phyloP scores from a whole-genome alignment of 768 basidiomycete genomes.

The Xerocomellus dryophilus region DNA sequence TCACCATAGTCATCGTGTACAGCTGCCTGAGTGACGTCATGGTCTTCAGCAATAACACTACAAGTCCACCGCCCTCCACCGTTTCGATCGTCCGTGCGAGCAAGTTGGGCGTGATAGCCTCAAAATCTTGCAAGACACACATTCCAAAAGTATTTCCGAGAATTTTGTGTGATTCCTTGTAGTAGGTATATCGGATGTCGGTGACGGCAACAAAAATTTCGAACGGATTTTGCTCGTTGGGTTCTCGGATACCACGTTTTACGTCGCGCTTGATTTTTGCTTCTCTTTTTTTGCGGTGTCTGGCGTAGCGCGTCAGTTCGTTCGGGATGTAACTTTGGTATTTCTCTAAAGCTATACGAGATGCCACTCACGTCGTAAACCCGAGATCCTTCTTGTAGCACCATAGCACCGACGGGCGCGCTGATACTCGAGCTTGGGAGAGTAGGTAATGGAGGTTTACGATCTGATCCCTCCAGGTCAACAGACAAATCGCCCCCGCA shows the following conservation, averaged over 20 bases:
- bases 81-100: conserved; percentile 97
- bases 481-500: neutral
- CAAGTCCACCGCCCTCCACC: conserved; percentile 90
- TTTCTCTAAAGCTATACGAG: neutral
- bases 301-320: conserved; percentile 24
- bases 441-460: conserved; percentile 96
- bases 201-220: conserved; percentile 99
- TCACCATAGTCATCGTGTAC: conserved; percentile 84
- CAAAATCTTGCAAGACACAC: conserved; percentile 96
- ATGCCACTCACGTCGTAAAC: conserved; percentile 73
- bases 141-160: conserved; percentile 98
- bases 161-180: conserved; percentile 96
- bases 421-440: conserved; percentile 86
- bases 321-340: neutral
- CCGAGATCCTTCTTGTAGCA: conserved; percentile 99
- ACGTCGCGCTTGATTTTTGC: conserved; percentile 96
- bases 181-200: conserved; percentile 98
- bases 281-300: conserved; percentile 95
- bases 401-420: conserved; percentile 91
- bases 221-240: conserved; percentile 94
- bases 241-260: conserved; percentile 89
- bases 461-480: conserved; percentile 44
- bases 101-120: conserved; percentile 95
- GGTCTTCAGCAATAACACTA: conserved; percentile 88
- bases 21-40: conserved; percentile 91